Percentiles rank a stretch among this genome's conserved stretches.
Conservation (phyloP, 257 asterid species). For the Rehmannia glutinosa region DNA sequence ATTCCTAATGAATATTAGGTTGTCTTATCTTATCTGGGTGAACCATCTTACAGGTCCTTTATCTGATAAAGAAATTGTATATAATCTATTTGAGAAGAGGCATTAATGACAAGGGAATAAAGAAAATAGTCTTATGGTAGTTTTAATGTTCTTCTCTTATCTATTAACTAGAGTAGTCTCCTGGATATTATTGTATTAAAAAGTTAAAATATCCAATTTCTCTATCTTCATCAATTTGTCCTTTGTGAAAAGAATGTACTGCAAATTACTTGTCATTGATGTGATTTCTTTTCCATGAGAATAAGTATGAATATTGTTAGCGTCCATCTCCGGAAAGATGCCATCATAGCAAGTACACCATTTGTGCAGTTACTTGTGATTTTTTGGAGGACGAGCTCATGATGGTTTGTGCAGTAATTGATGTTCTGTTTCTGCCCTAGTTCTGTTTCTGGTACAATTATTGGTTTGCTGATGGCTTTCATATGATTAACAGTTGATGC, state of each 20-base stretch:
- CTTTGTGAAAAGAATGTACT: not conserved
- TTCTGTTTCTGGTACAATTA: constrained; percentile 3
- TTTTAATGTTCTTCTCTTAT: not conserved
- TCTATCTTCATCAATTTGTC: not conserved
- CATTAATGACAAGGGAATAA: not conserved
- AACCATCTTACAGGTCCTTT: not conserved
- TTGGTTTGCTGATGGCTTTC: constrained; percentile 25
- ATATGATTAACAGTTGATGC: constrained; percentile 73
- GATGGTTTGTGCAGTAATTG: not conserved
- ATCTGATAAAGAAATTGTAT: not conserved
- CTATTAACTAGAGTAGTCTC: not conserved
- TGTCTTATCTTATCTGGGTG: constrained; percentile 8
- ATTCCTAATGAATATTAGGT: not conserved
- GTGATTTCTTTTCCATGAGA: not conserved
- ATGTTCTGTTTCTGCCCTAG: not conserved
- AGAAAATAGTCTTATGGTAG: not conserved
- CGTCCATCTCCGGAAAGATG: not conserved
- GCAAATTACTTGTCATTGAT: not conserved
- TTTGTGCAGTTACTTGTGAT: not conserved
- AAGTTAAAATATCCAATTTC: not conserved
- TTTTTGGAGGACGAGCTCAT: constrained; percentile 4
- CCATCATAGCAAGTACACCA: not conserved
- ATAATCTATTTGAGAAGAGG: not conserved
- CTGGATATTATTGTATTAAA: not conserved
- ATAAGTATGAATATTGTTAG: not conserved